Evolutionary conservation across 2,329 filamentous ascomycete genomes (phyloP), one percentile per base, ranked within the genome.

Genomic region (Neofusicoccum kwambonambiense): DNA sequence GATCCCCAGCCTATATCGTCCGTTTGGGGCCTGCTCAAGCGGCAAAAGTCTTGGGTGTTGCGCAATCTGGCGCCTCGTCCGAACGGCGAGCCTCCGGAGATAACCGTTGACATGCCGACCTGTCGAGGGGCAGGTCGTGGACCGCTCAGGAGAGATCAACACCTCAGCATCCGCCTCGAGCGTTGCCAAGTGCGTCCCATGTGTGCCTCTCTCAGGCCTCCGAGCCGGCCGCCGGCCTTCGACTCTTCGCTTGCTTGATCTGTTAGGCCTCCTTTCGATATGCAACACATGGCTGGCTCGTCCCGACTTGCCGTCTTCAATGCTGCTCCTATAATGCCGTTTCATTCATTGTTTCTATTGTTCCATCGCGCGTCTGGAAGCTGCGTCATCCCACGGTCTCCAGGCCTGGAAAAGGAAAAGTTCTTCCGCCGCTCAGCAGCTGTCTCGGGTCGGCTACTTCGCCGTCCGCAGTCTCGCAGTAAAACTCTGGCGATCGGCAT

Each of bases 131-230:
- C 15, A 11, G 37, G 27, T 31, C 27, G 2, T 3, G 2, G 7
- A 15, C n/a, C 49, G 13, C 31, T 57, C 54, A 60, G 56, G 56
- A 60, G 56, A 60, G 56, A 39, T 60, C 56, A 60, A 47, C 56
- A 57, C 13, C 39, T 42, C 19, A 44, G 17, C 39, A 42, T 44
- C 19, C 35, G 44, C 35, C 37, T 44, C 22, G 37, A 57, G 52
- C 3, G 15, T 42, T 7, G 22, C 19, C 35, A 15, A 6, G 3
- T 17, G 11, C 42, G 37, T 35, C 42, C 56, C 27, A 37, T 11
- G 15, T 15, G 56, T 11, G 41, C 6, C 34, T 47, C 56, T 5
- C 11, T 60, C 31, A 60, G 56, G 27, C 56, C 56, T 44, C 31
- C 56, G 27, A 45, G 22, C 22, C 15, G 41, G 35, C 3, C 27